Evolutionary conservation across 2,329 filamentous ascomycete genomes (phyloP).

Genomic region (Nannizziopsis arthrosporioides): DNA sequence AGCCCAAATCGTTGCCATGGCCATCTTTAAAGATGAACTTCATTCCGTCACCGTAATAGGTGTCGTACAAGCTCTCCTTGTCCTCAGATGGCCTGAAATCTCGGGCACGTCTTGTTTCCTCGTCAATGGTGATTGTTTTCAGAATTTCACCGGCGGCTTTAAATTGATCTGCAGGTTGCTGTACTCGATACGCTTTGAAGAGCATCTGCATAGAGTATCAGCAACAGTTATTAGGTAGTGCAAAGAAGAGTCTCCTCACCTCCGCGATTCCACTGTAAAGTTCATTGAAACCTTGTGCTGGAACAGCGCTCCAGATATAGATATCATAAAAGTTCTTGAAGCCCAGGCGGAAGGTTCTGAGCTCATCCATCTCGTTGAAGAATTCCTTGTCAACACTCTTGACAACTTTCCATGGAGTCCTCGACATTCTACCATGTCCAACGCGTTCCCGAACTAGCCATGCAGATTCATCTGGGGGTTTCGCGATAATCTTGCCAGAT

Average conservation of each 20-base stretch:
- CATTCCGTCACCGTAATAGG: constrained; percentile 9
- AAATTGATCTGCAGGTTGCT: constrained; percentile 6
- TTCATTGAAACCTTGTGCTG: constrained; percentile 23
- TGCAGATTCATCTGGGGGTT: constrained; percentile 28
- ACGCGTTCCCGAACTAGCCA: constrained; percentile 32
- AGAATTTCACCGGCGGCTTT: constrained; percentile 22
- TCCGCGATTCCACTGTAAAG: constrained; percentile 23
- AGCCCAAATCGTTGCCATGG: constrained; percentile 2
- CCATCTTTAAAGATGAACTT: constrained; percentile 6
- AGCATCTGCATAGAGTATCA: constrained; percentile 23
- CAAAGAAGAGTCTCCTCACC: constrained; percentile 14
- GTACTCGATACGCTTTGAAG: constrained; percentile 29
- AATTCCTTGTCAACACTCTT: constrained; percentile 28
- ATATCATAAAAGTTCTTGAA: constrained; percentile 37
- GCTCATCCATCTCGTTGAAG: constrained; percentile 31
- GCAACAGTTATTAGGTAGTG: background rate
- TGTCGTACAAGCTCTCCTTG: constrained; percentile 5
- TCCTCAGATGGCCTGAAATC: constrained; percentile 31
- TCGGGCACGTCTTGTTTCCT: constrained; percentile 25
- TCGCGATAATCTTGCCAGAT: constrained; percentile 27
- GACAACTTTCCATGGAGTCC: constrained; percentile 29
- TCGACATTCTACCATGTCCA: constrained; percentile 31
- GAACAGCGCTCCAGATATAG: constrained; percentile 31
- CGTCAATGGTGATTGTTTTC: constrained; percentile 28
- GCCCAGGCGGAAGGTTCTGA: constrained; percentile 29